Conservation (phyloP, 108 stramenopile species). For the Cyclotella atomus region DNA sequence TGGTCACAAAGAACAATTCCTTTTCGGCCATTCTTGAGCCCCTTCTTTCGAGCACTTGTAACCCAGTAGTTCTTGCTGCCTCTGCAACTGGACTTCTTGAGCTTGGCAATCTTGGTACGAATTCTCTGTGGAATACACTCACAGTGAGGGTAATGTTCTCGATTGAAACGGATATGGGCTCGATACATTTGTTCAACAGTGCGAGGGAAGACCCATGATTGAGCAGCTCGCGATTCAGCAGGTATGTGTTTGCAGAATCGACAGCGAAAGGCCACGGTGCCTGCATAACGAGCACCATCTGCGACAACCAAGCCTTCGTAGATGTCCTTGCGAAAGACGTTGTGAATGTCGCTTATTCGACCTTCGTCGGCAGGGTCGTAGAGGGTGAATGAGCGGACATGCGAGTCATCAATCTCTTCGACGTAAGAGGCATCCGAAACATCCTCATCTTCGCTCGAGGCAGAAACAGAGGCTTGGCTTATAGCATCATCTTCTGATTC, state of each 20-base stretch:
- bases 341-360: constrained; percentile 7
- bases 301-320: constrained; percentile 13
- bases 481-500: background rate
- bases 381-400: background rate
- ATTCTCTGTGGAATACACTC: constrained; percentile 24
- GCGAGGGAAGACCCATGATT: constrained; percentile 29
- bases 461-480: background rate
- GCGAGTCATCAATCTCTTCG: background rate
- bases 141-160: constrained; percentile 20
- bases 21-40: constrained; percentile 14
- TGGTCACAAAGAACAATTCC: constrained; percentile 30
- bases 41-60: constrained; percentile 25
- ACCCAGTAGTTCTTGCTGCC: constrained; percentile 37
- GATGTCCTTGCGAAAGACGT: constrained; percentile 7
- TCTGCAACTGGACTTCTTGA: constrained; percentile 14
- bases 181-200: constrained; percentile 27
- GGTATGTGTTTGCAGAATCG: constrained; percentile 28
- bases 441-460: background rate
- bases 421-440: background rate
- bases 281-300: constrained; percentile 25
- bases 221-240: constrained; percentile 1
- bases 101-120: background rate
- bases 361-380: constrained; percentile 12
- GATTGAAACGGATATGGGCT: constrained; percentile 23
- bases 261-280: constrained; percentile 33